Evolutionary conservation across 1,139 yeast genomes (phyloP).

Genomic region (Lizanozyma gosingica): DNA sequence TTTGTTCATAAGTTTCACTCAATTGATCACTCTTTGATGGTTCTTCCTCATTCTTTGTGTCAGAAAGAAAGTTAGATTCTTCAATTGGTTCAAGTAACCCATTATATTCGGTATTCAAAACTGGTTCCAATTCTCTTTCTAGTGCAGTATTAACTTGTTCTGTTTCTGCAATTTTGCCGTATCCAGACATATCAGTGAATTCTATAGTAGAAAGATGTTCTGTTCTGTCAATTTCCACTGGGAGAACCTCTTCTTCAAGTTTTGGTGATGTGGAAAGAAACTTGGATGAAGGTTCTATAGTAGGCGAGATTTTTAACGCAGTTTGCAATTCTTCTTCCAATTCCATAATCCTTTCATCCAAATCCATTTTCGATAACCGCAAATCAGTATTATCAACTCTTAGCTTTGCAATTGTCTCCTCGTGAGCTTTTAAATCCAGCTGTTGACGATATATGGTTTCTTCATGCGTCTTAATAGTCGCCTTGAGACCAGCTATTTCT

Average conservation of each 20-base stretch:
- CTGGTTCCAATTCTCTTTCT: background rate
- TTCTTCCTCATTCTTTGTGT: no score
- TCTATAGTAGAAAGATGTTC: no score
- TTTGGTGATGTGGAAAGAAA: no score
- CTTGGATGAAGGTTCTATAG: background rate
- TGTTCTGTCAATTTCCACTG: background rate
- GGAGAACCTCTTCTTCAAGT: background rate
- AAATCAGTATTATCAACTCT: conserved; percentile 39
- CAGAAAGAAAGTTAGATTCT: background rate
- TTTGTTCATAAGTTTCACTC: background rate
- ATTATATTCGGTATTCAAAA: background rate
- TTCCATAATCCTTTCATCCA: conserved; percentile 22
- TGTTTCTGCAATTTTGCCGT: no score
- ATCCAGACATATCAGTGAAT: no score
- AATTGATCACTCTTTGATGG: background rate
- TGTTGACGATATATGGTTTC: conserved; percentile 1
- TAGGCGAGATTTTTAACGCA: background rate
- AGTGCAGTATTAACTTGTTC: no score
- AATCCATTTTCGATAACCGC: conserved; percentile 30
- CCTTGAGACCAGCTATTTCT: conserved; percentile 9
- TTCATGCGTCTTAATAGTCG: conserved; percentile 8
- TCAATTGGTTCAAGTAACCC: background rate
- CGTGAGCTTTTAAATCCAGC: conserved; percentile 11
- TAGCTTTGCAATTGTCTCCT: conserved; percentile 27
- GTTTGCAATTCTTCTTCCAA: conserved; percentile 15